Base-by-base conservation (phyloP, 352 stramenopile genomes). In the Phytophthora quininea region DNA sequence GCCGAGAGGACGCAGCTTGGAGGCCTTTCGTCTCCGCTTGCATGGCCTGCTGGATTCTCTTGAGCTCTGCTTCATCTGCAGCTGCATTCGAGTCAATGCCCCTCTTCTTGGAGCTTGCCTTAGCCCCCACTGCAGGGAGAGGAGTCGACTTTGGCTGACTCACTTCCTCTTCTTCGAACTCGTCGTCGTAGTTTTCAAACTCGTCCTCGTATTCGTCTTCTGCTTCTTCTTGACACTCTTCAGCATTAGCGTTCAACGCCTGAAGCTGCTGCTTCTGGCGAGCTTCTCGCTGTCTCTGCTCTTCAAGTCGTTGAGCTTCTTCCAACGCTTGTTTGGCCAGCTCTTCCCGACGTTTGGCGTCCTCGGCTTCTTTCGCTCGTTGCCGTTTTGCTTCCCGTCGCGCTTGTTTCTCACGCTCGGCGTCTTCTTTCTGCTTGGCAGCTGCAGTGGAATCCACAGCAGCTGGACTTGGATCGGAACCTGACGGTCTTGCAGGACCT, bases 141-240 rank as follows among this genome's bases (percentile, higher is more conserved):
- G 40, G 58, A 4, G 65, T 86, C 58, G 43, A 74, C 32, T 62
- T 76, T 10, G 55, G 62, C 1, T 69, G 63, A 45, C 64, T 76
- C 45, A 52, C 49, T 12, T 81, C 60, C 38, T 84, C 72, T 6
- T 78, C 64, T 30, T 86, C 77, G 59, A 85, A 83, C 49, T 90
- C 82, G 48, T 88, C 84, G 42, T 86, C 77, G 42, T 83, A 83
- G 50, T 90, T 83, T 56, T 88, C 84, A 71, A 91, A 92, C 5
- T 92, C 84, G 37, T 91, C 79, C 3, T 82, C 80, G 46, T 92
- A 91, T 3, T 89, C 84, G 11, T 84, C 76, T 6, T 70, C 69
- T 2, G 69, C 55, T 27, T 88, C 84, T 73, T 92, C 84, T 38
- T 90, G 80, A 10, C 82, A 88, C 43, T 89, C 80, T 42, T 92